Evolutionary conservation across 2,329 filamentous ascomycete species (phyloP), one percentile per base, ranked within the genome.

Genomic region (Colletotrichum sidae): DNA sequence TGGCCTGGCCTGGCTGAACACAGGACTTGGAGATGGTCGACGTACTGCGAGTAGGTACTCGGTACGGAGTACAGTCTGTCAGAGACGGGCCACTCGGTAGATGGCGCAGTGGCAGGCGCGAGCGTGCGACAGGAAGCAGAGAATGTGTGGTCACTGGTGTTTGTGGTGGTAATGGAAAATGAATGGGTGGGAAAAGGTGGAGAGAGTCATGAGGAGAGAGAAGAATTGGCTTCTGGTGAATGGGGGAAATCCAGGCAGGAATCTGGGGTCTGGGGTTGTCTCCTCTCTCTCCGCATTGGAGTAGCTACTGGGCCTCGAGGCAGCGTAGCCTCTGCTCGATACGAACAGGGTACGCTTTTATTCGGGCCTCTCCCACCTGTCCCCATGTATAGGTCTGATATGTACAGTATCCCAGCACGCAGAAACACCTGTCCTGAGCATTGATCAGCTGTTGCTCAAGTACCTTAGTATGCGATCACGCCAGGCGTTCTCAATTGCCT

Each of bases 201-300:
- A 69, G 67, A 67, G 69, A 62, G 58, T 58, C 62, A 67, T 67
- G 67, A 70, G 67, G 69, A 65, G 58, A 68, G 63, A 68, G 25
- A 60, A 68, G 54, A 65, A 69, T 68, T 60, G 67, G 70, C 70
- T 69, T 70, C 70, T 65, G 69, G 68, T 69, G 58, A 47, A 65
- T 68, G 65, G 68, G 68, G 59, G 60, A 57, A 60, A 67, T 61
- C 54, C 54, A 64, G 52, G 56, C 44, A 57, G 47, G 47, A 67
- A 68, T 67, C 61, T 67, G 63, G 67, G 63, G 65, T 69, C 69
- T 70, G 69, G 67, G 71, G 70, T 70, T 72, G 70, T 73, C 77
- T 78, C 77, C 77, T 77, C 77, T 72, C 70, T 74, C 77, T 78
- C 77, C 77, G 77, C 77, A 79, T 78, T 77, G 75, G 74, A 78